phyloP scores from a whole-genome alignment of 208 protist genomes.

The Leishmania braziliensis region DNA sequence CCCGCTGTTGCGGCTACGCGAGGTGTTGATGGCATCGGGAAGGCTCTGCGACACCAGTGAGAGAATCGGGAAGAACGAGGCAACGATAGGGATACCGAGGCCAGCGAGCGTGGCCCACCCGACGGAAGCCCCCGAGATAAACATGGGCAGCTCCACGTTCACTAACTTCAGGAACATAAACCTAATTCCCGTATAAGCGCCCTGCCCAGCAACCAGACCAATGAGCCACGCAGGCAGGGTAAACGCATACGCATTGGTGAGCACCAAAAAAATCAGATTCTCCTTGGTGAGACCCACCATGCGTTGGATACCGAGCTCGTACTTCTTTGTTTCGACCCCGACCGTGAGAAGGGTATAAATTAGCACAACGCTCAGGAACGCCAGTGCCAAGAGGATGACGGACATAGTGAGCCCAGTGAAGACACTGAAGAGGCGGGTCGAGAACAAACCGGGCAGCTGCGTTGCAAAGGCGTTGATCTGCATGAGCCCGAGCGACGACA shows the following conservation, averaged over 20 bases:
- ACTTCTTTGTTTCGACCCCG: slow-evolving; percentile 92
- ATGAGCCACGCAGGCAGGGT: slow-evolving; percentile 81
- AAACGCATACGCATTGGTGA: slow-evolving; percentile 72
- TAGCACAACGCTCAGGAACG: slow-evolving; percentile 87
- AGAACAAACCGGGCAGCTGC: slow-evolving; percentile 54
- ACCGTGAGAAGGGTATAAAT: slow-evolving; percentile 96
- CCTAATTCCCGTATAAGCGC: slow-evolving; percentile 40
- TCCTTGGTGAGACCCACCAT: slow-evolving; percentile 88
- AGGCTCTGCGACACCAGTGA: slow-evolving; percentile 76
- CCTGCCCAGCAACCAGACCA: slow-evolving; percentile 74
- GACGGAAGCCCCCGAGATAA: slow-evolving; percentile 47
- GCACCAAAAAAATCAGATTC: slow-evolving; percentile 56
- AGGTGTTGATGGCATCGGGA: slow-evolving; percentile 87
- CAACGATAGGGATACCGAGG: slow-evolving; percentile 83
- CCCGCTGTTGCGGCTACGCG: slow-evolving; percentile 46
- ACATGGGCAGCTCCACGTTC: slow-evolving; percentile 37
- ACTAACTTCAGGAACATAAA: slow-evolving; percentile 47
- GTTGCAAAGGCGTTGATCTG: slow-evolving; percentile 50
- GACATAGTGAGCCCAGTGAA: slow-evolving; percentile 93
- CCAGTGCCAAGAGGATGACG: slow-evolving; percentile 86
- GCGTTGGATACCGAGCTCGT: slow-evolving; percentile 94
- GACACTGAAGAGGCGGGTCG: slow-evolving; percentile 72
- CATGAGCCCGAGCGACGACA: slow-evolving; percentile 70
- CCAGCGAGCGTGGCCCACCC: slow-evolving; percentile 77
- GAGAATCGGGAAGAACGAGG: slow-evolving; percentile 91